Percentiles rank a stretch among this genome's conserved stretches.
Conservation (phyloP, 2,329 filamentous ascomycete genomes). For the Plenodomus biglobosus region DNA sequence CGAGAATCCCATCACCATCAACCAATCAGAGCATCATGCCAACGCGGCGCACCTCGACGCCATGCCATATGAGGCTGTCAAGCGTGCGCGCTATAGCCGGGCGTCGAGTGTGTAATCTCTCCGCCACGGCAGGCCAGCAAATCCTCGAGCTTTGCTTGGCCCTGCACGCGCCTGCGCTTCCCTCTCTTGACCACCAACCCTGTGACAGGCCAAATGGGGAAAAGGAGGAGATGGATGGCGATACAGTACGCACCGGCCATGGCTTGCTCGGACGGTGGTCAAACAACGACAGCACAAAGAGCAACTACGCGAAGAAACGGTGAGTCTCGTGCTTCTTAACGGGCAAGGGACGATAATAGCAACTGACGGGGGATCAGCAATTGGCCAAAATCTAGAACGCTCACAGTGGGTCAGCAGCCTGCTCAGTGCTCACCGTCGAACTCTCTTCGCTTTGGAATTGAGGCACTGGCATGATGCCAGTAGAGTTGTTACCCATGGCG, state of each 20-base stretch:
- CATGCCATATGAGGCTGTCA: background rate
- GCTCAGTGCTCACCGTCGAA: too few relatives aligned
- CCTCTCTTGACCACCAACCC: background rate
- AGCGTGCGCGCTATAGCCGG: background rate
- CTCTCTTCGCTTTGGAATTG: too few relatives aligned
- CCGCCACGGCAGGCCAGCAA: background rate
- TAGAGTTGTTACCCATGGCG: too few relatives aligned
- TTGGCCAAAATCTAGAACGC: background rate
- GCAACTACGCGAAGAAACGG: background rate
- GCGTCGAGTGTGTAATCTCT: background rate
- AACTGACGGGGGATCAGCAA: background rate
- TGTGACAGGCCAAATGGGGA: too few relatives aligned
- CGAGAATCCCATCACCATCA: background rate
- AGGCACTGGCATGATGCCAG: too few relatives aligned
- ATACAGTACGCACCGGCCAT: background rate
- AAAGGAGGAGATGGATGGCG: background rate
- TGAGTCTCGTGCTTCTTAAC: background rate
- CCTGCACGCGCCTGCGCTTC: background rate
- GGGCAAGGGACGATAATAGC: background rate
- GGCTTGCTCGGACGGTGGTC: background rate
- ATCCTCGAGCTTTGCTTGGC: background rate
- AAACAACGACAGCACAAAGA: background rate
- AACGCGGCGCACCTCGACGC: background rate
- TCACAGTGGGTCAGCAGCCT: background rate
- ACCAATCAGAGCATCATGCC: background rate